Conservation (phyloP, 371 early-diverging fungal species). For the Chytridium lagenaria region DNA sequence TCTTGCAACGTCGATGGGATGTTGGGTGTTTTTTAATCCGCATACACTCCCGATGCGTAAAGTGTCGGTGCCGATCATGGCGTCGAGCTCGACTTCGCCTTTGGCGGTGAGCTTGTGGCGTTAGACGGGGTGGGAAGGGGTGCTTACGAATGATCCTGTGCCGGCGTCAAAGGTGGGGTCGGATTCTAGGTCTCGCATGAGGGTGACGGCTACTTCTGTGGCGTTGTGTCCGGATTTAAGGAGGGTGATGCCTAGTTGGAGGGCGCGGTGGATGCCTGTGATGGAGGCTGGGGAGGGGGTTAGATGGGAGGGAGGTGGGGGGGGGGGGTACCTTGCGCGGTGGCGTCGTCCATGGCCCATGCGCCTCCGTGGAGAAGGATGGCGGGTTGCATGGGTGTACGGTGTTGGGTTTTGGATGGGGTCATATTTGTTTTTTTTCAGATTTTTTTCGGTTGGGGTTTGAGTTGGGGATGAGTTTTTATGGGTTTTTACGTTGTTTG, state of each 20-base stretch:
- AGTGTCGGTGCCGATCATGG: slow-evolving; percentile 14
- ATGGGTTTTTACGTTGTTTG: too few species aligned
- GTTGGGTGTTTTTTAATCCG: neutral
- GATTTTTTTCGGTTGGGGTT: neutral
- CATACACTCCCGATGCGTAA: slow-evolving; percentile 6
- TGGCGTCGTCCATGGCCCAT: slow-evolving; percentile 20
- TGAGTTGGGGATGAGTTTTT: too few species aligned
- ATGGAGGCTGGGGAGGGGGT: neutral
- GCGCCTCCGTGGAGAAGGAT: slow-evolving; percentile 20
- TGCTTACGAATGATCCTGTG: slow-evolving; percentile 9
- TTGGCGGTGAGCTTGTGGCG: slow-evolving; percentile 8
- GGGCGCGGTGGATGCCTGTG: neutral
- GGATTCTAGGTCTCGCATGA: slow-evolving; percentile 9
- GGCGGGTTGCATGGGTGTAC: neutral
- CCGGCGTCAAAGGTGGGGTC: slow-evolving; percentile 19
- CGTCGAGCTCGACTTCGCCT: slow-evolving; percentile 19
- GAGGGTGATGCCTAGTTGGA: neutral
- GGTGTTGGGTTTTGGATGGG: neutral
- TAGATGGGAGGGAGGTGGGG: too few species aligned
- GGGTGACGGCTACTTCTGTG: neutral
- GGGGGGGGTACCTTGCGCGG: neutral
- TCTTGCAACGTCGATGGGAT: slow-evolving; percentile 18
- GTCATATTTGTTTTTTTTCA: neutral
- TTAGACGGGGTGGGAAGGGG: neutral
- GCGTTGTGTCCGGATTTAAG: neutral